Base-by-base conservation (phyloP, 176 grass and related monocot genomes). In the Aegilops tauschii region DNA sequence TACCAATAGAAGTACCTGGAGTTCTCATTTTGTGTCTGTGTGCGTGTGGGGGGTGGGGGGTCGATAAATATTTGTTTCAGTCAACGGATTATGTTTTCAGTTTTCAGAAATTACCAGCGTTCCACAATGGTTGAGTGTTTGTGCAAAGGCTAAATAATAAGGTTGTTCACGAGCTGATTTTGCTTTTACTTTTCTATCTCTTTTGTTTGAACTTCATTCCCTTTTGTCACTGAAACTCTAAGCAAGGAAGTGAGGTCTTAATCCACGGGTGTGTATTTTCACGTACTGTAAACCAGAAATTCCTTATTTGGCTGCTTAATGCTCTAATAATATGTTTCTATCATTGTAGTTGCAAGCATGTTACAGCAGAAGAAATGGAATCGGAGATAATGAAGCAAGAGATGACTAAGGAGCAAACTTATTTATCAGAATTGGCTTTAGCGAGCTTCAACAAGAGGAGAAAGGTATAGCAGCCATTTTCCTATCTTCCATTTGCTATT, bases 311-410 rank as follows among this genome's bases (percentile, higher is more conserved):
- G 6, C 40, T 42, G 9, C 2, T 39, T 62, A 39, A 37, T 61
- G 32, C 34, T n/a, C 3, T 36, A 25, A 14, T 39, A 54, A 0
- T 62, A 13, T 62, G 77, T 61, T 27, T 79, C 58, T 79, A 3
- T 28, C 9, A 13, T 31, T 69, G 65, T 52, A 69, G 44, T 23
- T 69, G 80, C 65, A 82, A 82, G 29, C 17, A 69, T 69, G 65
- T 69, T n/a, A n/a, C 65, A 17, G 17, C 44, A 34, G 64, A 82
- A 29, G 80, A 69, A 30, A 50, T 69, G 80, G 80, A 52, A 52
- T 40, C 8, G 18, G 67, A 81, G 63, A 42, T 81, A 12, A 49
- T 31, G 9, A 67, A 81, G 5, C 18, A 20, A 49, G 28, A 31
- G 27, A 11, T 69, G 3, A 69, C 42, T 34, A 35, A 20, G 20